A percentile compares a stretch with the other conserved stretches of the same genome.
These are phyloP conservation scores for Phytophthora megakarya DNA, from an alignment of 352 stramenopile genomes.

Conservation along the genomic window DNA sequence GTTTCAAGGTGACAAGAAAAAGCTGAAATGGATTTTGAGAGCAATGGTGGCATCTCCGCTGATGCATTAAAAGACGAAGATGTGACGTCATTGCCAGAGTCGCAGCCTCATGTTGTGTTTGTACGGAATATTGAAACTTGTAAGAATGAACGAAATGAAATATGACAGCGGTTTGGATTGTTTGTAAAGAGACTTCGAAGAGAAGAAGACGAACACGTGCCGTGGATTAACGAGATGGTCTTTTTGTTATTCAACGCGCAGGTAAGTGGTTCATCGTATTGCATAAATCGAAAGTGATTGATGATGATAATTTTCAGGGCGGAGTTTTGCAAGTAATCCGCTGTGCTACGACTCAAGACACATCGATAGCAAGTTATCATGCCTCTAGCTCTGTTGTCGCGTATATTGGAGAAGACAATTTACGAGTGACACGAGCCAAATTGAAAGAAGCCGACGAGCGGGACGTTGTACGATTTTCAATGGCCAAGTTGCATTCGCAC, in stretches of 20 bases:
- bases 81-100: slow-evolving; percentile 35
- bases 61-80: slow-evolving; percentile 40
- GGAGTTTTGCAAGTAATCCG: slow-evolving; percentile 52
- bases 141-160: neutral
- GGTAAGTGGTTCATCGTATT: slow-evolving; percentile 12
- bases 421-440: slow-evolving; percentile 39
- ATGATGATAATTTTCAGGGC: slow-evolving; percentile 23
- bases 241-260: slow-evolving; percentile 66
- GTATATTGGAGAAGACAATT: slow-evolving; percentile 45
- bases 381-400: slow-evolving; percentile 1
- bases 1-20: slow-evolving; percentile 14
- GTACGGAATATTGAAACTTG: slow-evolving; percentile 28
- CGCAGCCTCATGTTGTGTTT: slow-evolving; percentile 45
- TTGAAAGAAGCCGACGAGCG: slow-evolving; percentile 51
- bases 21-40: slow-evolving; percentile 24
- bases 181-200: slow-evolving; percentile 39
- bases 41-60: slow-evolving; percentile 11
- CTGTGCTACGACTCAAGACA: slow-evolving; percentile 16
- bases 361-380: neutral
- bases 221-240: slow-evolving; percentile 56
- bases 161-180: neutral
- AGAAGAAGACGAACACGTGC: slow-evolving; percentile 33
- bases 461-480: slow-evolving; percentile 43
- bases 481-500: slow-evolving; percentile 47
- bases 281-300: neutral